Conservation (phyloP, 2,329 filamentous ascomycete species). For the Claviceps maximensis region DNA sequence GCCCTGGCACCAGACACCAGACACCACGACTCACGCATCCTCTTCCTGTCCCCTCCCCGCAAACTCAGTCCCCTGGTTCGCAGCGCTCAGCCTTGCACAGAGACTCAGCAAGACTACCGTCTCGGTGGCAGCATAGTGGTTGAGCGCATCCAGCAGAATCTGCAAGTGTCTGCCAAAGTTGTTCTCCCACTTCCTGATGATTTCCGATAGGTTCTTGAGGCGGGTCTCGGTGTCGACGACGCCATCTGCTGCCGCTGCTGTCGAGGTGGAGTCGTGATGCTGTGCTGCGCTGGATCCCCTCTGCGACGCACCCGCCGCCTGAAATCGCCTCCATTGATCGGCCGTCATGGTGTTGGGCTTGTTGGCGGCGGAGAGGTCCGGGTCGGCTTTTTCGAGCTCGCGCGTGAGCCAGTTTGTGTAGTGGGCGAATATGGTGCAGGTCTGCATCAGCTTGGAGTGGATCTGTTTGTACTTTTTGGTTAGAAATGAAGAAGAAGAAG, state of each 20-base stretch:
- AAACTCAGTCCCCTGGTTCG: slow-evolving; percentile 61
- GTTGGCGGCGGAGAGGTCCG: slow-evolving; percentile 52
- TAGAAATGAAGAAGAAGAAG: not conserved
- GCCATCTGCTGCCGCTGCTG: no score
- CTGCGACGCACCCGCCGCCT: no score
- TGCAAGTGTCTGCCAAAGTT: slow-evolving; percentile 88
- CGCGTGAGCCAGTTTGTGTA: slow-evolving; percentile 80
- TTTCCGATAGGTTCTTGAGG: slow-evolving; percentile 70
- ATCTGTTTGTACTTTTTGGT: slow-evolving; percentile 43
- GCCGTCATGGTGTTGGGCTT: slow-evolving; percentile 46
- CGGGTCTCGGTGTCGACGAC: slow-evolving; percentile 31
- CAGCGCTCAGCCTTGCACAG: slow-evolving; percentile 69
- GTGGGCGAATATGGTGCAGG: slow-evolving; percentile 84
- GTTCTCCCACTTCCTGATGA: slow-evolving; percentile 80
- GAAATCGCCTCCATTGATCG: slow-evolving; percentile 47
- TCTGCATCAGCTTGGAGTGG: slow-evolving; percentile 92
- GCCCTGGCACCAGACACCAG: no score
- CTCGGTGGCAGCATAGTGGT: slow-evolving; percentile 95
- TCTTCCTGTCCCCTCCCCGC: slow-evolving; percentile 47
- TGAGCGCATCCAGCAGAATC: slow-evolving; percentile 85
- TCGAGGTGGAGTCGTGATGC: not conserved
- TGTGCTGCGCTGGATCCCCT: slow-evolving; percentile 11
- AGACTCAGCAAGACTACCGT: slow-evolving; percentile 86
- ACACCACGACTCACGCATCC: slow-evolving; percentile 19
- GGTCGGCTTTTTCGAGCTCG: slow-evolving; percentile 72